phyloP scores from a whole-genome alignment of 2,329 filamentous ascomycete genomes.

The Venturia carpophila region DNA sequence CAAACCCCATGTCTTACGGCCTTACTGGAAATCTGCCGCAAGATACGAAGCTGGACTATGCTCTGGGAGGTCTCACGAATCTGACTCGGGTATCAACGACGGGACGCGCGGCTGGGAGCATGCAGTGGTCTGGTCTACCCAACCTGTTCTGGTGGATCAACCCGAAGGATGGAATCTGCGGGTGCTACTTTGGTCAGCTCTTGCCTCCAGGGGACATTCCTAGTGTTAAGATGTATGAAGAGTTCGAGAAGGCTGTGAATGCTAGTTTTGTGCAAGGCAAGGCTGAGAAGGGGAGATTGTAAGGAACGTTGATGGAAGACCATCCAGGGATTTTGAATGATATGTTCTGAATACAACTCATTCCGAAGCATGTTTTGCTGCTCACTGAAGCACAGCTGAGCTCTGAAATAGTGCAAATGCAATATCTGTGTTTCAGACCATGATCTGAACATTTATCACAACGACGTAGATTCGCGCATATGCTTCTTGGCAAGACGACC shows the following conservation, averaged over 20 bases:
- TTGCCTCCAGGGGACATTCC: conserved; percentile 16
- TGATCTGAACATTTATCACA: not conserved
- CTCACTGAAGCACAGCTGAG: too few species aligned
- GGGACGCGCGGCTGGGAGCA: conserved; percentile 8
- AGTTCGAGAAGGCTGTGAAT: conserved; percentile 18
- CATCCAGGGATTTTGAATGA: too few species aligned
- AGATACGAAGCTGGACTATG: conserved; percentile 14
- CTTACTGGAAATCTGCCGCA: conserved; percentile 17
- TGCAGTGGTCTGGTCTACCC: conserved; percentile 18
- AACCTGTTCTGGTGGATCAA: conserved; percentile 19
- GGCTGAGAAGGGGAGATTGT: conserved; percentile 1
- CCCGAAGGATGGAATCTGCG: conserved; percentile 15
- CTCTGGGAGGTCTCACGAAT: conserved; percentile 17
- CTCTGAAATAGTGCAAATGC: too few species aligned
- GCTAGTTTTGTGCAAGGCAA: conserved; percentile 3
- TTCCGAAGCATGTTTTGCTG: too few species aligned
- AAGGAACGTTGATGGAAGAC: not conserved
- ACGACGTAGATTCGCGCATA: not conserved
- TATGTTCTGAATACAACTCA: too few species aligned
- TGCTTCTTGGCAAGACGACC: not conserved
- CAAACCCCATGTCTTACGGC: conserved; percentile 15
- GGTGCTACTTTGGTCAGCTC: conserved; percentile 17
- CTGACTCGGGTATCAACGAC: conserved; percentile 4
- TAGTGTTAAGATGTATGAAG: conserved; percentile 15
- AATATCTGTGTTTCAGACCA: too few species aligned